Evolutionary conservation across 257 asterid genomes (phyloP), one percentile per base, ranked within the genome.

Genomic region (Henckelia pumila): DNA sequence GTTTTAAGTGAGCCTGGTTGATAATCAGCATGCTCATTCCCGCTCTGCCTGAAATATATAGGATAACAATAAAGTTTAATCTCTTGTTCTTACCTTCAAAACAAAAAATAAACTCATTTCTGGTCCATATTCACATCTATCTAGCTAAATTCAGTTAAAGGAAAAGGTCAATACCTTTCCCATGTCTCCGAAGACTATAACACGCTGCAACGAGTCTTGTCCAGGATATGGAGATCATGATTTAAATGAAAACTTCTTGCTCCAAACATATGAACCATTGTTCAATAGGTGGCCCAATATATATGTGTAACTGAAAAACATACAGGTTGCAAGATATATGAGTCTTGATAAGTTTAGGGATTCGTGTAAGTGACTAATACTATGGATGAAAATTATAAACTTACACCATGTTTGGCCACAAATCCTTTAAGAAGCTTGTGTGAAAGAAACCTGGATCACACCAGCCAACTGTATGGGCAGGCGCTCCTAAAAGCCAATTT

Each of bases 191-290:
- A 92, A 89, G 59, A 92, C 83, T 71, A 93, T 33, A 11, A 89
- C 86, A 29, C 88, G 89, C 74, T 93, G 97, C 80, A 93, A 70
- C 0, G 96, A 93, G 66, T 88, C 85, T 73, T 93, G 94, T 62
- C 98, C 98, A 2, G 94, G 97, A 72, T 70, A 93, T 24, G 97
- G 98, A n/a, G n/a, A n/a, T 17, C 96, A 85, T 17, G 98, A 83
- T 62, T 64, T 80, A 72, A 93, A 89, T 1, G 88, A 78, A 71
- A 82, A 86, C 25, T 8, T 71, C 80, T 86, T 89, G 81, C 98
- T 85, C 98, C 95, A 88, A 62, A 88, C 61, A 59, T 79, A 77
- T 17, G 88, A 77, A 57, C 91, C 92, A 66, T 86, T 78, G 9
- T 72, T 14, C 55, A 93, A 68, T 19, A 74, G 13, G 76, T 93